A percentile compares a stretch with the other conserved stretches of the same genome.
These are phyloP conservation scores for Vicia villosa DNA, from an alignment of 306 rosid species.

Conservation along the genomic window DNA sequence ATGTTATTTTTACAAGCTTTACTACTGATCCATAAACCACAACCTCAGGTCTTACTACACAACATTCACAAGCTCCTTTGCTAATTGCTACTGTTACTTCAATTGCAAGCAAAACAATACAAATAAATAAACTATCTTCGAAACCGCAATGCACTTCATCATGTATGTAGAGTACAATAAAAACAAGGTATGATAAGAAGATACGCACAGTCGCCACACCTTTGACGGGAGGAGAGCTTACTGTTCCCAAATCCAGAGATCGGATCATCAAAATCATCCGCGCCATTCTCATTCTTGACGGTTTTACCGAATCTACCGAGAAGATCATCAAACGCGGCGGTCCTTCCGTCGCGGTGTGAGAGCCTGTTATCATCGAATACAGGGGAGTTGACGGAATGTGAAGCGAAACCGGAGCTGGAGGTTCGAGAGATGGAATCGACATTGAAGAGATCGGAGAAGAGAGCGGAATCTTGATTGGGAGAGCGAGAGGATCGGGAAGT, in stretches of 20 bases:
- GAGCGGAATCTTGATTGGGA: slow-evolving; percentile 33
- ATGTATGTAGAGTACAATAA: neutral
- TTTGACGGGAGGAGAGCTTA: slow-evolving; percentile 49
- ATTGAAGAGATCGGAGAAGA: slow-evolving; percentile 55
- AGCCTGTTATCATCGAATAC: slow-evolving; percentile 61
- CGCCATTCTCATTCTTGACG: slow-evolving; percentile 51
- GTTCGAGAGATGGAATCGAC: slow-evolving; percentile 49
- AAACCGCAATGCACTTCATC: slow-evolving; percentile 11
- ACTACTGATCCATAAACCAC: slow-evolving; percentile 12
- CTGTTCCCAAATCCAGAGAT: slow-evolving; percentile 71
- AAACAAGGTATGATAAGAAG: slow-evolving; percentile 6
- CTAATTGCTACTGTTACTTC: neutral
- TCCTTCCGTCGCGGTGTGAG: neutral
- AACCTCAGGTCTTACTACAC: slow-evolving; percentile 14
- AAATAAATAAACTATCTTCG: neutral
- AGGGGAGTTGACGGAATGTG: slow-evolving; percentile 55
- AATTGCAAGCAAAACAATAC: neutral
- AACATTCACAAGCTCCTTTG: neutral
- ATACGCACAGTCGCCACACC: slow-evolving; percentile 52
- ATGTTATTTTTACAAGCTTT: neutral
- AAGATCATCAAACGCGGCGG: slow-evolving; percentile 76
- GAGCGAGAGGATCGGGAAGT: slow-evolving; percentile 50
- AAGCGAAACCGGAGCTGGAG: slow-evolving; percentile 43
- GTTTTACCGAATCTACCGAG: slow-evolving; percentile 68
- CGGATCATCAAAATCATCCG: slow-evolving; percentile 66